Evolutionary conservation across 169 alveolate genomes (phyloP), one percentile per base, ranked within the genome.

Genomic region (Prorocentrum cordatum): DNA sequence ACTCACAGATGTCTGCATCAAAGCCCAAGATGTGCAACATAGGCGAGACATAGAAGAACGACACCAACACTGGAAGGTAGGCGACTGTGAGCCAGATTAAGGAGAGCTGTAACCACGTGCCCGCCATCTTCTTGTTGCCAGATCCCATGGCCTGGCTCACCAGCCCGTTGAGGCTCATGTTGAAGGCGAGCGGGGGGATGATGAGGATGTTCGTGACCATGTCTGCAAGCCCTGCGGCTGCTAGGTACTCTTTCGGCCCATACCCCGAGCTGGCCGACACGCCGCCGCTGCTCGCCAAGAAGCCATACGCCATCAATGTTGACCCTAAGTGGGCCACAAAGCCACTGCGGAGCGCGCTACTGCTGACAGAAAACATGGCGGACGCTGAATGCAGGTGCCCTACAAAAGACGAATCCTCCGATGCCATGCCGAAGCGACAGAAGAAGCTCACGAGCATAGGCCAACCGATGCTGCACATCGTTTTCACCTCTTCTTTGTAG

Each of bases 71-170:
- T 36, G 27, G 12, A 7, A 20, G 12, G 38, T 29, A 62, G 72
- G 24, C 39, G 20, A 26, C 22, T 12, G 39, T 62, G 38, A 62
- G 2, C 35, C 35, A 62, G 36, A 62, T 9, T 22, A 62, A 12
- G 3, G 72, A 62, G 4, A 62, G 72, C 72, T 62, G 72, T 36
- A 62, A 22, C 72, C 72, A 62, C 9, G 39, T 31, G 39, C 72
- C 72, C 39, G 72, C 72, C 72, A 62, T 62, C 72, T 62, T 62
- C 72, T 62, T 62, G 72, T 62, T 62, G 39, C 39, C 39, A 12
- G 72, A 29, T 26, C 72, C 72, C 45, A 62, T 62, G 42, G 72
- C 72, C 72, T 62, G 72, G 39, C 72, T 31, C 20, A 62, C 72
- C 0, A 62, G 72, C 27, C 38, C 42, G 12, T 62, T 62, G 72